Evolutionary conservation across 2,329 filamentous ascomycete species (phyloP).

Genomic region (Raffaelea ambrosiae): DNA sequence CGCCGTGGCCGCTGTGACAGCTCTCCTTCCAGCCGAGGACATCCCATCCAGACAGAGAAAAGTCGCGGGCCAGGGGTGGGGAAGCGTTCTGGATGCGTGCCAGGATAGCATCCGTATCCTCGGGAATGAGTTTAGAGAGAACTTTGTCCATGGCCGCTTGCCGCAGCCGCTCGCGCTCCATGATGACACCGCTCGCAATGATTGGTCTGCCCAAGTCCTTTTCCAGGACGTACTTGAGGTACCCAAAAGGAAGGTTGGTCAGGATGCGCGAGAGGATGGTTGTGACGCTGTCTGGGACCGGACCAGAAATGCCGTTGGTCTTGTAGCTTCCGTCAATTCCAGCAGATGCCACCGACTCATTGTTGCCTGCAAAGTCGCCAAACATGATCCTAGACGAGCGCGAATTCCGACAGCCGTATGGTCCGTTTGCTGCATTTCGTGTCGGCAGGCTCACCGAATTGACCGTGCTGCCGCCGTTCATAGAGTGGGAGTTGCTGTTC

Average conservation of each 20-base stretch:
- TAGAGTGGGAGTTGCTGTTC: too few relatives aligned
- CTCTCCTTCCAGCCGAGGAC: conserved; percentile 13
- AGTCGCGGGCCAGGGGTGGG: conserved; percentile 5
- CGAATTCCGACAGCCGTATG: not conserved
- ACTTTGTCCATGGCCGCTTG: conserved; percentile 29
- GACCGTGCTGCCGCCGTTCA: not conserved
- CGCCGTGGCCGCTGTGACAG: not conserved
- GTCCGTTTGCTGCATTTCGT: not conserved
- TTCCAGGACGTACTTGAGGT: conserved; percentile 59
- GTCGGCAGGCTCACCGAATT: conserved; percentile 10
- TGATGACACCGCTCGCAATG: conserved; percentile 32
- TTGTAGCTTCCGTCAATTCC: not conserved
- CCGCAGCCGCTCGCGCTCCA: conserved; percentile 50
- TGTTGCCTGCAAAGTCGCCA: conserved; percentile 50
- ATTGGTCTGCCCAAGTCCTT: conserved; percentile 41
- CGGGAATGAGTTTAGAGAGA: not conserved
- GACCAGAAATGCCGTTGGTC: not conserved
- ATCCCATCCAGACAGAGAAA: conserved; percentile 12
- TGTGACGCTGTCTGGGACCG: conserved; percentile 19
- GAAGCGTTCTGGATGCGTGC: conserved; percentile 5
- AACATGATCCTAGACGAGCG: conserved; percentile 48
- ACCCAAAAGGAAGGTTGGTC: conserved; percentile 59
- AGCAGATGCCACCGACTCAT: too few relatives aligned
- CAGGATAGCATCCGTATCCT: conserved; percentile 8
- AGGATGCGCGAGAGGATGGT: conserved; percentile 53